Evolutionary conservation across 306 rosid species (phyloP), one percentile per base, ranked within the genome.

Genomic region (Nissolia schottii): DNA sequence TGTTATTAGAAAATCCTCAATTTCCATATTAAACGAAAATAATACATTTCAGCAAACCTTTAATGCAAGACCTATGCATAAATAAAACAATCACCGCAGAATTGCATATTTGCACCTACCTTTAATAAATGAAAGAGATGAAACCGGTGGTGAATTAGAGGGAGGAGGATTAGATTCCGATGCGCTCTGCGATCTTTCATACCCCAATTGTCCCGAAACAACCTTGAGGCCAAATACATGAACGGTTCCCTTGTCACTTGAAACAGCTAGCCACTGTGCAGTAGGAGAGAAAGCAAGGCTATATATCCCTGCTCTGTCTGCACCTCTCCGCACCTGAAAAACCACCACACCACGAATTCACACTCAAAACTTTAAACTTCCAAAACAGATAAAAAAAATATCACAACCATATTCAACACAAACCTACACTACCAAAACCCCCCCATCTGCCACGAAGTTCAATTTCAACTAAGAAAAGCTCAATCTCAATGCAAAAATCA

Each of bases 221-320:
- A 81, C 85, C 84, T 88, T 88, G 12, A 93, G 81, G 64, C 71
- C 68, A 75, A 93, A 93, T 40, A 90, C 89, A 68, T 93, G 98
- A 66, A 90, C 92, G 0, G 97, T 93, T 24, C 97, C 97, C 84
- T 90, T 93, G 79, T 88, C 96, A 80, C 97, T 93, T 2, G 96
- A 90, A 48, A 90, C 97, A 23, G 97, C 97, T 35, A 93, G 73
- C 97, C 97, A 93, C 84, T 84, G 92, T 2, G 88, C 90, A 8
- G 86, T 82, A 1, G 85, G 28, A 74, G 98, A 93, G 67, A 93
- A 90, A 2, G 97, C 92, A 80, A 93, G 86, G 83, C 97, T 83
- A 77, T 90, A 77, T 62, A 93, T 90, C 69, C 83, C 93, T 11
- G 98, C 98, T 75, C 92, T 71, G 67, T 93, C 92, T 29, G 93